Evolutionary conservation across 2,329 filamentous ascomycete species (phyloP).

Genomic region (Tolypocladium amazonense): DNA sequence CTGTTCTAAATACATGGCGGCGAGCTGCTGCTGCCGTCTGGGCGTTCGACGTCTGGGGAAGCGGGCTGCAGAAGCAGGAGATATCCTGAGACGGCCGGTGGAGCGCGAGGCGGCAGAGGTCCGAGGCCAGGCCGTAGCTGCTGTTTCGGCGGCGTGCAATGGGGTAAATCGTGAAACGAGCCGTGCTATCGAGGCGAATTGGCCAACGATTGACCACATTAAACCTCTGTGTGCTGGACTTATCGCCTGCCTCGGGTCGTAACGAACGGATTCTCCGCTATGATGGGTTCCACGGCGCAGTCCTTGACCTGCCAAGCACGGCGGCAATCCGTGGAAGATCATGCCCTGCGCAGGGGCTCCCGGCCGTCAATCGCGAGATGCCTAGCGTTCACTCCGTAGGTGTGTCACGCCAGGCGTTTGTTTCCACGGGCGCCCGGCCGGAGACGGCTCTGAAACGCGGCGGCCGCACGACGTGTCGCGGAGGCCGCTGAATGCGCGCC

Average conservation of each 20-base stretch:
- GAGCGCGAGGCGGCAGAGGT: not conserved
- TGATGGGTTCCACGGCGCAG: not conserved
- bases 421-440: too few species aligned
- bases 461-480: not conserved
- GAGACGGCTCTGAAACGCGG: not conserved
- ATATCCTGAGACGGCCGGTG: not conserved
- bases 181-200: not conserved
- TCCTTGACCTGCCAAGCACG: not conserved
- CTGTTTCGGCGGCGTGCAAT: not conserved
- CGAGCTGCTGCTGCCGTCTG: not conserved
- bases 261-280: not conserved
- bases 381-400: not conserved
- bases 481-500: not conserved
- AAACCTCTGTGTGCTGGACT: not conserved
- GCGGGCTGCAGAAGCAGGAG: not conserved
- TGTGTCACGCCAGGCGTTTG: not conserved
- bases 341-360: not conserved
- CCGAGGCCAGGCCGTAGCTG: not conserved
- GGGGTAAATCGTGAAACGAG: not conserved
- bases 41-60: not conserved
- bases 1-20: not conserved
- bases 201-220: too few species aligned
- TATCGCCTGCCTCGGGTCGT: not conserved
- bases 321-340: not conserved
- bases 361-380: not conserved